phyloP scores from a whole-genome alignment of 495 filamentous ascomycete species.

The Podospora pseudopauciseta region DNA sequence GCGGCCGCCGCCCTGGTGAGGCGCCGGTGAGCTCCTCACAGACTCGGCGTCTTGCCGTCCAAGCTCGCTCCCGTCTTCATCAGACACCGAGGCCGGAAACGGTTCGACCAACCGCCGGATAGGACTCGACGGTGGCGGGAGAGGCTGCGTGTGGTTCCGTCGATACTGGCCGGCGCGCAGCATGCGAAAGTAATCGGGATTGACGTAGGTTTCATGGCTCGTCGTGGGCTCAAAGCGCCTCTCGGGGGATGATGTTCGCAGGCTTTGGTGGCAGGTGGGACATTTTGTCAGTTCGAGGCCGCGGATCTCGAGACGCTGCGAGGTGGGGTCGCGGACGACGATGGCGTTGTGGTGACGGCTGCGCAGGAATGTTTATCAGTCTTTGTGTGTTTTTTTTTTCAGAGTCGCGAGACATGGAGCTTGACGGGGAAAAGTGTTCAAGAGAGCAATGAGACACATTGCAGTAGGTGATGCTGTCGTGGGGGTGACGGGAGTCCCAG shows the following conservation, averaged over 20 bases:
- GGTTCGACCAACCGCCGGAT: conserved; percentile 47
- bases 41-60: conserved; percentile 48
- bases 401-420: background rate
- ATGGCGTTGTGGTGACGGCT: conserved; percentile 91
- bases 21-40: conserved; percentile 49
- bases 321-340: conserved; percentile 83
- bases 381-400: background rate
- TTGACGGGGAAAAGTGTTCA: background rate
- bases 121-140: conserved; percentile 44
- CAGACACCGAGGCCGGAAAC: conserved; percentile 32
- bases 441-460: background rate
- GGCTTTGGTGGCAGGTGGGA: conserved; percentile 82
- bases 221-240: conserved; percentile 40
- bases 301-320: conserved; percentile 77
- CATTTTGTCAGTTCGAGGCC: conserved; percentile 65
- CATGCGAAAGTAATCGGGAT: conserved; percentile 91
- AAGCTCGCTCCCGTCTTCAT: conserved; percentile 21
- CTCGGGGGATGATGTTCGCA: conserved; percentile 48
- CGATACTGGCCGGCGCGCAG: conserved; percentile 53
- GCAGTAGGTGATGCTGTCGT: background rate
- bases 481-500: background rate
- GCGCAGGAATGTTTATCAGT: conserved; percentile 7
- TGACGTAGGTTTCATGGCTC: conserved; percentile 64
- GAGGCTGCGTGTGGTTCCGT: conserved; percentile 23
- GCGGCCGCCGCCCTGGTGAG: conserved; percentile 50